Percentiles rank a stretch among this genome's conserved stretches.
Evolutionary conservation across 345 rosid species (phyloP).

Genomic region (Nasturtium officinale): DNA sequence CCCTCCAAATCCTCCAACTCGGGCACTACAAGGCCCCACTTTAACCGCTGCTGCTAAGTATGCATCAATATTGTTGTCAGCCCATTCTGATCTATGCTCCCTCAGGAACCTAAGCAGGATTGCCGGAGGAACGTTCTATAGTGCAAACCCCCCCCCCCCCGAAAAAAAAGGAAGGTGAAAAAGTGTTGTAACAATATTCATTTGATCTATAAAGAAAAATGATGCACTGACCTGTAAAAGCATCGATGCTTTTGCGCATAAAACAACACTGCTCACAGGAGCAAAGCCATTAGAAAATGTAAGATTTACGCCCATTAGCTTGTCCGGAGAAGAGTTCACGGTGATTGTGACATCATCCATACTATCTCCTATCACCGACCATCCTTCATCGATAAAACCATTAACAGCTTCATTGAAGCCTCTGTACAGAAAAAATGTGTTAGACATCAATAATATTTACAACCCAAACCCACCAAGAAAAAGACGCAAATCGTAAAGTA

Average conservation of each 20-base stretch:
- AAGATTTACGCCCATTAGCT: constrained; percentile 89
- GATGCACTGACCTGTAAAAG: constrained; percentile 76
- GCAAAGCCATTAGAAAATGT: constrained; percentile 82
- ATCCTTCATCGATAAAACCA: constrained; percentile 95
- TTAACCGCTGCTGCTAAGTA: constrained; percentile 94
- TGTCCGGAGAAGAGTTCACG: constrained; percentile 90
- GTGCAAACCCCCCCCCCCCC: background rate
- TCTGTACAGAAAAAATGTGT: constrained; percentile 48
- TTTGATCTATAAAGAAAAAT: background rate
- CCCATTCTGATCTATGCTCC: constrained; percentile 99
- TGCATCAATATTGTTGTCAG: constrained; percentile 92
- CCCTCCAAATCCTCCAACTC: constrained; percentile 86
- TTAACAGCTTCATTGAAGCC: constrained; percentile 98
- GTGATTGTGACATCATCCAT: constrained; percentile 96
- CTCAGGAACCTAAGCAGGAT: constrained; percentile 92
- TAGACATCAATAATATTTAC: constrained; percentile 20
- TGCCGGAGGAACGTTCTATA: constrained; percentile 96
- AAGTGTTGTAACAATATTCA: constrained; percentile 20
- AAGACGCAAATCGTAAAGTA: constrained; percentile 5
- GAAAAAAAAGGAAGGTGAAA: background rate
- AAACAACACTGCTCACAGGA: constrained; percentile 74
- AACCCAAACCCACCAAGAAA: background rate
- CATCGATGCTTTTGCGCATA: constrained; percentile 99
- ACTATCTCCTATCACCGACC: constrained; percentile 93
- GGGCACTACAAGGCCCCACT: constrained; percentile 86